Conservation (phyloP, 2,329 filamentous ascomycete species). For the Fusarium bactridioides region DNA sequence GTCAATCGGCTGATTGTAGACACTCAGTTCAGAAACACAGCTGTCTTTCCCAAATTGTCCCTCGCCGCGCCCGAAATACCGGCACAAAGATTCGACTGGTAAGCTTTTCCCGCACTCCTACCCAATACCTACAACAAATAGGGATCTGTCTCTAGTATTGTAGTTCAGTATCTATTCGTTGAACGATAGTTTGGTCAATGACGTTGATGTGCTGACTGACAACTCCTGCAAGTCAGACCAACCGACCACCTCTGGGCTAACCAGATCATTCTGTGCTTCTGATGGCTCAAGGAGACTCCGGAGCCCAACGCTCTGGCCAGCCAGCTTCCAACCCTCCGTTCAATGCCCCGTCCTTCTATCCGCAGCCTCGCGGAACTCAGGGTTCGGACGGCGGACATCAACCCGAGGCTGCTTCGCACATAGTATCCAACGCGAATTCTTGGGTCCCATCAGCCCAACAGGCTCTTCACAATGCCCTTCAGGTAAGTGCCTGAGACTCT, state of each 20-base stretch:
- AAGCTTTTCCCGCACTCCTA: neutral
- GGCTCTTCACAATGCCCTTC: conserved; percentile 33
- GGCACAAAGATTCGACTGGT: conserved; percentile 1
- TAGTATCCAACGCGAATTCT: conserved; percentile 13
- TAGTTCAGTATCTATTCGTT: neutral
- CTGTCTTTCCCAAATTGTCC: conserved; percentile 4
- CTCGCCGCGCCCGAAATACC: neutral
- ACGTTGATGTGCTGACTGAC: neutral
- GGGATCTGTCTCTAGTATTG: neutral
- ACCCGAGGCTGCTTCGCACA: neutral
- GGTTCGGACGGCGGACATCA: neutral
- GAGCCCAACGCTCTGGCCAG: conserved; percentile 5
- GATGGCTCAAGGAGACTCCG: neutral
- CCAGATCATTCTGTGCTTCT: neutral
- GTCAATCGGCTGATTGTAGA: neutral
- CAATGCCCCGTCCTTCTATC: neutral
- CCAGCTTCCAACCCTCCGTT: conserved; percentile 19
- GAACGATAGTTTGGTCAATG: neutral
- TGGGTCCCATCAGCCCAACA: conserved; percentile 40
- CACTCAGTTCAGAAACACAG: conserved; percentile 7
- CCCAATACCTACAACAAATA: neutral
- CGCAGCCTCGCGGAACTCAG: neutral
- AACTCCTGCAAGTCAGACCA: conserved; percentile 8
- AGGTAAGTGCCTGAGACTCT: conserved; percentile 3
- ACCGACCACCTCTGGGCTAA: neutral